These are phyloP conservation scores for Cladobotryum mycophilum DNA, from an alignment of 2,329 filamentous ascomycete genomes.

Conservation along the genomic window DNA sequence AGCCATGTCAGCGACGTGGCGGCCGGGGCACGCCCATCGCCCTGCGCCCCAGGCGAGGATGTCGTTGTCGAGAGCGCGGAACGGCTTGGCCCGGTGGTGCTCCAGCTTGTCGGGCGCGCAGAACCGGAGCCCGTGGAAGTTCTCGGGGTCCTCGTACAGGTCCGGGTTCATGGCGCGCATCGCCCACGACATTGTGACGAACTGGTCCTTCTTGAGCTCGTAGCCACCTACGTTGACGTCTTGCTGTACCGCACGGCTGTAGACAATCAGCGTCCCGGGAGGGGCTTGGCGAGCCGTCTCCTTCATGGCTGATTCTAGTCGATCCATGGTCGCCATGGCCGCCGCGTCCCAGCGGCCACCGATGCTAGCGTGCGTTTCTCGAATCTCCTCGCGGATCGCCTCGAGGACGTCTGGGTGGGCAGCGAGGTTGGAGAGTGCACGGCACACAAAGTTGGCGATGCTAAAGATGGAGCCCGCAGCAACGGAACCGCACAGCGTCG, in stretches of 20 bases:
- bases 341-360: not conserved
- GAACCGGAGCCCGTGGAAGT: constrained; percentile 42
- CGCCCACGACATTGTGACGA: not conserved
- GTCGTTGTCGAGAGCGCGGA: constrained; percentile 42
- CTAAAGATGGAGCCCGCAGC: not conserved
- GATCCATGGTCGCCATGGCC: constrained; percentile 12
- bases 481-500: not conserved
- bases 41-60: constrained; percentile 42
- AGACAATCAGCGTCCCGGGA: no score
- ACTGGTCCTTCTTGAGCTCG: no score
- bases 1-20: no score
- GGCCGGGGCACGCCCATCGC: no score
- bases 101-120: constrained; percentile 34
- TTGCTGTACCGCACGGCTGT: no score
- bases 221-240: no score
- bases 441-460: not conserved
- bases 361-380: not conserved
- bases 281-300: not conserved
- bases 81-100: constrained; percentile 25
- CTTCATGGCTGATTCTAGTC: constrained; percentile 18
- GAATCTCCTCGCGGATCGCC: constrained; percentile 2
- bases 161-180: constrained; percentile 3
- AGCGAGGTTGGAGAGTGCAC: constrained; percentile 39
- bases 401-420: constrained; percentile 34
- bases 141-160: constrained; percentile 31